Conservation (phyloP, 176 grass and related monocot genomes). For the Canna indica region DNA sequence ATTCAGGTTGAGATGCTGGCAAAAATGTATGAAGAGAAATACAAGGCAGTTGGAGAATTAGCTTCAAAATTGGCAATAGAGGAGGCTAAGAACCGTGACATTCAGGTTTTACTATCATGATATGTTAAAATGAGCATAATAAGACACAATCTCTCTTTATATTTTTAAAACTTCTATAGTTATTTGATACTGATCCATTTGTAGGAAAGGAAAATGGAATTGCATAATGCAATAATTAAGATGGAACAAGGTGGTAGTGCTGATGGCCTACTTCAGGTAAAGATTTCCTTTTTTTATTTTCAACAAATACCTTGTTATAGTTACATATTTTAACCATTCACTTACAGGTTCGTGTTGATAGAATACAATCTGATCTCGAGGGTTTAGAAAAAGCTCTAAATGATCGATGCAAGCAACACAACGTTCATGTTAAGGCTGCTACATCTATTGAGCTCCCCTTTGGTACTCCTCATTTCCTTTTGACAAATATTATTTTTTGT, state of each 20-base stretch:
- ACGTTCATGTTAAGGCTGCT: slow-evolving; percentile 60
- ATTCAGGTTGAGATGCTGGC: slow-evolving; percentile 83
- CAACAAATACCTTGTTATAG: background rate
- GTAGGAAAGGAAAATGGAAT: slow-evolving; percentile 93
- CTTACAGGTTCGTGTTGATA: slow-evolving; percentile 80
- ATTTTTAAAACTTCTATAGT: background rate
- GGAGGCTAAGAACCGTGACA: slow-evolving; percentile 67
- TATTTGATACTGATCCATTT: slow-evolving; percentile 7
- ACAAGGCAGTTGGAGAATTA: slow-evolving; percentile 93
- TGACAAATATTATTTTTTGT: background rate
- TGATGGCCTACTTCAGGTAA: slow-evolving; percentile 98
- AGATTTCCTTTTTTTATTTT: slow-evolving; percentile 20
- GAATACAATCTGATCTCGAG: slow-evolving; percentile 95
- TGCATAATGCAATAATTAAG: slow-evolving; percentile 85
- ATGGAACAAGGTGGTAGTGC: slow-evolving; percentile 96
- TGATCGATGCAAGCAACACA: slow-evolving; percentile 91
- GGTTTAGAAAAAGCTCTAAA: slow-evolving; percentile 82
- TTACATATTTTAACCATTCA: slow-evolving; percentile 18
- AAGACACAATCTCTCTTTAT: slow-evolving; percentile 5
- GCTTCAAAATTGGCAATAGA: slow-evolving; percentile 87
- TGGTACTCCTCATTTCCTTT: slow-evolving; percentile 39
- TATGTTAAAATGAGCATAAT: slow-evolving; percentile 8
- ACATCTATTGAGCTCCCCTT: slow-evolving; percentile 81
- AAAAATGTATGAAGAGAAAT: slow-evolving; percentile 98
- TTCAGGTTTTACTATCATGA: slow-evolving; percentile 52